Evolutionary conservation across 768 basidiomycete genomes (phyloP), one percentile per base, ranked within the genome.

Genomic region (Saitozyma podzolica): DNA sequence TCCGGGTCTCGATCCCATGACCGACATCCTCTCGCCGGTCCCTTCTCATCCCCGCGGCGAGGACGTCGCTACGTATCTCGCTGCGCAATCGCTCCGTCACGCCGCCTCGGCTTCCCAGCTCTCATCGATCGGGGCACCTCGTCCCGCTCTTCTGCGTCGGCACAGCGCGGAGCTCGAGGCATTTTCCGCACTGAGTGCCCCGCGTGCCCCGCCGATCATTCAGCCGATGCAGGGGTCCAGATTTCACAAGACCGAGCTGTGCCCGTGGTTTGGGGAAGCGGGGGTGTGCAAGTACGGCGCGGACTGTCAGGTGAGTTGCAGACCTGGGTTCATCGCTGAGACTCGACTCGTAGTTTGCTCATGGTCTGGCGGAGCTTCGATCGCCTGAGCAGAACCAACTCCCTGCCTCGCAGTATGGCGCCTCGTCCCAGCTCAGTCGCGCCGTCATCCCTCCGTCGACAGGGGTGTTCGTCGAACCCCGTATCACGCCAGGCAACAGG

Each of bases 171-270:
- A 59, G 11, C 29, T 20, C 60, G 54, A 54, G 6, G 16, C 48
- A 5, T 29, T 29, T 5, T 29, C 29, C 29, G 29, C 29, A 29
- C 5, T 29, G 29, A 29, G 29, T 5, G 29, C 29, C 29, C 29
- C 29, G 29, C 29, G 29, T 29, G 29, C 29, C 29, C 29, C 29
- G 29, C 29, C 29, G 29, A 29, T 29, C 2, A 29, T 29, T 29
- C 29, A 29, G 29, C 29, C 29, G 29, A 29, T 29, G 29, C 29
- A 29, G 29, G 29, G 2, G 29, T 29, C 29, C 29, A 29, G 29
- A 29, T 62, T 45, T 9, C 56, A 66, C 64, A 75, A 75, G 65
- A 75, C 74, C 14, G 74, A 75, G 58, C 48, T 75, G 6, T 75
- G 74, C 54, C 20, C 47, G 29, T 49, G 56, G 4, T 73, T 67